Base-by-base conservation (phyloP, 371 early-diverging fungal species). In the Mycotypha africana region DNA sequence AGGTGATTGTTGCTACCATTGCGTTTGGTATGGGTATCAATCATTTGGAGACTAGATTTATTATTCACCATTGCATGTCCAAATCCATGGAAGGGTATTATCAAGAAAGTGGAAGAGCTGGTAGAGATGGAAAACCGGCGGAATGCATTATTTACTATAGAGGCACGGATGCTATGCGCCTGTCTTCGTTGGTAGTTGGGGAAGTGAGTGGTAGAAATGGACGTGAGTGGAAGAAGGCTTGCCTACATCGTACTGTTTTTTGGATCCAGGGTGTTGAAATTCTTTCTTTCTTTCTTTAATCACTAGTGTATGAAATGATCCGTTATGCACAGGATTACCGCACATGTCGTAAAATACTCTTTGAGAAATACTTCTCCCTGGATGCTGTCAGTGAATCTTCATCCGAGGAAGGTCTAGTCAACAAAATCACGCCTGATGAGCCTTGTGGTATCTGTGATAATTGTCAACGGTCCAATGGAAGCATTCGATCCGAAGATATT, bases 91-190 rank as follows among this genome's bases (percentile, higher is more conserved):
- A 95, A 63, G 88, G 88, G 30, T 93, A 93, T 69, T 95, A 95
- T 53, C 94, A 95, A 69, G 96, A 95, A 60, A 87, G 88, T 12
- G 96, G 96, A 1, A 74, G 96, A 39, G 96, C 94, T 19, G 96
- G 75, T 9, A 69, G 88, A 21, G 88, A 88, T 53, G 89, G 89
- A 1, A 30, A 69, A 36, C 62, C 53, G 0, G 85, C 88, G 3
- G 82, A 84, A 20, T 93, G 93, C 57, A 58, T 92, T 0, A 47
- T 93, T 23, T 86, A 84, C 46, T 93, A 91, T 53, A 76, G 82
- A 7, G 73, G 78, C 2, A 60, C 68, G 23, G 89, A 88, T 66
- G 68, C 70, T 74, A 65, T 79, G 25, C 52, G 80, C 22, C 58
- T 88, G 11, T 76, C 83, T 0, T 64, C 78, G 4, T 67, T 82